These are phyloP conservation scores for Mucor irregularis DNA, from an alignment of 371 early-diverging fungal species.

Conservation along the genomic window DNA sequence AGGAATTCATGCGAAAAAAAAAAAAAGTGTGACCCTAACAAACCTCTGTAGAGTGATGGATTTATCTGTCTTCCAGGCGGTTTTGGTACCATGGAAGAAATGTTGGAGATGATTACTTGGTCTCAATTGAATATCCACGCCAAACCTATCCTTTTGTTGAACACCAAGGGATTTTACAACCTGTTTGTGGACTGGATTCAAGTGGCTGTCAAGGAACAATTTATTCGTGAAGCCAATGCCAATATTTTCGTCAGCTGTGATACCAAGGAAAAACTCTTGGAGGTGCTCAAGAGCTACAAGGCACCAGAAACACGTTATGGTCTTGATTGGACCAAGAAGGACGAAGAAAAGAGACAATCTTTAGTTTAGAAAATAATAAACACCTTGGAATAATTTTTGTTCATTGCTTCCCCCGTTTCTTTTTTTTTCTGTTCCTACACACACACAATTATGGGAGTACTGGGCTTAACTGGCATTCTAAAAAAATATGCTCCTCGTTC, in stretches of 20 bases:
- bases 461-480: constrained; percentile 53
- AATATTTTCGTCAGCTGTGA: constrained; percentile 61
- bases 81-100: constrained; percentile 83
- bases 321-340: constrained; percentile 51
- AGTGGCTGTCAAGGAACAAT: constrained; percentile 62
- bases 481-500: constrained; percentile 50
- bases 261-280: constrained; percentile 60
- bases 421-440: neutral
- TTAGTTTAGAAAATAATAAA: constrained; percentile 8
- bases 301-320: constrained; percentile 55
- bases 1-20: constrained; percentile 1
- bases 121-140: constrained; percentile 73
- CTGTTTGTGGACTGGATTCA: constrained; percentile 66
- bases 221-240: constrained; percentile 47
- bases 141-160: constrained; percentile 77
- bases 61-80: constrained; percentile 91
- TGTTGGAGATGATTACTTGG: constrained; percentile 86
- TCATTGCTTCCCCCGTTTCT: neutral
- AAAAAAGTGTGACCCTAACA: neutral
- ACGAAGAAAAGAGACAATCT: constrained; percentile 9
- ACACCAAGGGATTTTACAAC: constrained; percentile 74
- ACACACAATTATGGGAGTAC: constrained; percentile 52
- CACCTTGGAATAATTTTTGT: too few species aligned
- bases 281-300: constrained; percentile 57
- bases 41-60: constrained; percentile 52